Percentiles rank a stretch among this genome's conserved stretches.
phyloP scores from a whole-genome alignment of 73 alveolate genomes.

The Paramecium tetraurelia region DNA sequence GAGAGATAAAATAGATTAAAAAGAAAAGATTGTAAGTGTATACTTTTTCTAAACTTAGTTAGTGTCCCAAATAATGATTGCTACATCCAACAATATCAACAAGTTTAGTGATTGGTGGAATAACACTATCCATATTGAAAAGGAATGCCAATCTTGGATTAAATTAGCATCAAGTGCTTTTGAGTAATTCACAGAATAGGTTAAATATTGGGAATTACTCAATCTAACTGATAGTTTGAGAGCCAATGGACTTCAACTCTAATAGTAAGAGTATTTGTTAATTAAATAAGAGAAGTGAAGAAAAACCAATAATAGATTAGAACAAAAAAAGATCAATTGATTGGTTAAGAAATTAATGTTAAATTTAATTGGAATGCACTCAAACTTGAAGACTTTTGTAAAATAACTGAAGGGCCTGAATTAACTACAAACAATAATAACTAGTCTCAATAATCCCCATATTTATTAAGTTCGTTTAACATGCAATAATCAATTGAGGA shows the following conservation, averaged over 20 bases:
- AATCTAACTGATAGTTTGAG: neutral
- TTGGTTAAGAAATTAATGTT: neutral
- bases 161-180: neutral
- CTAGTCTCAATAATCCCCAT: neutral
- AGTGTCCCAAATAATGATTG: neutral
- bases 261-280: slow-evolving; percentile 1
- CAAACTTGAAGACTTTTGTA: slow-evolving; percentile 32
- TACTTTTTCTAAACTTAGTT: neutral
- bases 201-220: slow-evolving; percentile 34
- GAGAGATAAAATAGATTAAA: neutral
- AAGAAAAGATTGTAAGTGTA: neutral
- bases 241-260: neutral
- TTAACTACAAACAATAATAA: neutral
- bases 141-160: slow-evolving; percentile 20
- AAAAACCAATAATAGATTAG: neutral
- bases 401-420: neutral
- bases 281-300: neutral
- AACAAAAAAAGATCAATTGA: neutral
- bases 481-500: slow-evolving; percentile 7
- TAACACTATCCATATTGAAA: neutral
- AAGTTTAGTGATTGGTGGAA: slow-evolving; percentile 36
- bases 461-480: neutral
- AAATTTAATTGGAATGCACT: neutral
- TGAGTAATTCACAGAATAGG: slow-evolving; percentile 20
- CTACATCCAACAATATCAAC: neutral